Conservation (phyloP, 805 yeast genomes). For the Candida tibetensis region DNA sequence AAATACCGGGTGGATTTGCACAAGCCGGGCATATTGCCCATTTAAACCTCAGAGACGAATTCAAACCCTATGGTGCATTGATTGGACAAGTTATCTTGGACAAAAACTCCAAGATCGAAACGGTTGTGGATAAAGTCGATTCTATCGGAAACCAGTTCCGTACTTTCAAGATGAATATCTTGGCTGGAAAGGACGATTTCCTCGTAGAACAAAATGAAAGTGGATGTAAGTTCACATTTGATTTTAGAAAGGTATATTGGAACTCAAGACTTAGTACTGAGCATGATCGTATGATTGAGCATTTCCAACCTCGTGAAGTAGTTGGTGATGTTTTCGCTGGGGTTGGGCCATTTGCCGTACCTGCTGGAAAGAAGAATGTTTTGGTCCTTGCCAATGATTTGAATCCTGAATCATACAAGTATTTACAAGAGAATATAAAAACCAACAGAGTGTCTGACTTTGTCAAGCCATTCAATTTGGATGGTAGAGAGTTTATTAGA, state of each 20-base stretch:
- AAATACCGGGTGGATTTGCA: slow-evolving; percentile 87
- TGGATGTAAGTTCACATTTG: slow-evolving; percentile 81
- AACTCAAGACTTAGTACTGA: slow-evolving; percentile 92
- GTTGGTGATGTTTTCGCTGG: slow-evolving; percentile 98
- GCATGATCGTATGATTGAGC: slow-evolving; percentile 73
- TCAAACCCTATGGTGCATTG: slow-evolving; percentile 71
- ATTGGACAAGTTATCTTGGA: slow-evolving; percentile 91
- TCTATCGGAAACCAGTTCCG: slow-evolving; percentile 84
- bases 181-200: slow-evolving; percentile 80
- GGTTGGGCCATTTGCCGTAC: slow-evolving; percentile 96
- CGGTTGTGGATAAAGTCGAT: slow-evolving; percentile 91
- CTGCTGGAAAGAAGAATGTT: slow-evolving; percentile 83
- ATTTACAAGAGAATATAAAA: slow-evolving; percentile 61
- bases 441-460: slow-evolving; percentile 59
- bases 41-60: slow-evolving; percentile 78
- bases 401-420: slow-evolving; percentile 80
- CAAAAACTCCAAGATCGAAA: slow-evolving; percentile 74
- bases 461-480: slow-evolving; percentile 66
- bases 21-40: slow-evolving; percentile 96
- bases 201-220: slow-evolving; percentile 84
- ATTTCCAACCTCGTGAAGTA: slow-evolving; percentile 63
- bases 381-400: slow-evolving; percentile 89
- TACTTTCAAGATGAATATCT: slow-evolving; percentile 88
- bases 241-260: slow-evolving; percentile 95
- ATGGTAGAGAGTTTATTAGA: slow-evolving; percentile 79